These are phyloP conservation scores for Amniculicola lignicola DNA, from an alignment of 495 filamentous ascomycete genomes.

Conservation along the genomic window DNA sequence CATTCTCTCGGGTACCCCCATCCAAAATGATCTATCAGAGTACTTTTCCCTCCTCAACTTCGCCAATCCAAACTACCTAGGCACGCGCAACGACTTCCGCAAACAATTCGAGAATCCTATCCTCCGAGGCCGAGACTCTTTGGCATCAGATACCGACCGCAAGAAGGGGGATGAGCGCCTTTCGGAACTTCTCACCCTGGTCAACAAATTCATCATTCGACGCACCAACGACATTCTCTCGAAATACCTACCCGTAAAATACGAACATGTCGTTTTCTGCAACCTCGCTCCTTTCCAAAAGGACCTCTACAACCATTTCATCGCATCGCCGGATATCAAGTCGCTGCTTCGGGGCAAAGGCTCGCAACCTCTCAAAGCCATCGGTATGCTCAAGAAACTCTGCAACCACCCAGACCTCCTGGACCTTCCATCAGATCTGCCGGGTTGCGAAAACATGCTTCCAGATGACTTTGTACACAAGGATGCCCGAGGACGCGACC, in stretches of 20 bases:
- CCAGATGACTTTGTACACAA: constrained; percentile 88
- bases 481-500: constrained; percentile 81
- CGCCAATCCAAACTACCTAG: constrained; percentile 89
- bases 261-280: constrained; percentile 99
- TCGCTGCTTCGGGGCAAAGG: constrained; percentile 90
- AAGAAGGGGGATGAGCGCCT: constrained; percentile 83
- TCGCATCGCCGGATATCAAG: constrained; percentile 92
- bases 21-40: constrained; percentile 96
- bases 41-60: constrained; percentile 97
- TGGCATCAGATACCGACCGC: constrained; percentile 77
- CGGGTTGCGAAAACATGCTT: constrained; percentile 76
- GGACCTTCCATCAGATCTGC: constrained; percentile 77
- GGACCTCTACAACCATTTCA: constrained; percentile 92
- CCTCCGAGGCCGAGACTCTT: constrained; percentile 85
- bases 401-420: constrained; percentile 98
- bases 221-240: constrained; percentile 97
- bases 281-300: constrained; percentile 90
- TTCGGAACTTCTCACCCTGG: constrained; percentile 71
- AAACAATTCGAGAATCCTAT: constrained; percentile 95
- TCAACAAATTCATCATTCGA: constrained; percentile 99
- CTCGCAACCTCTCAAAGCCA: constrained; percentile 93
- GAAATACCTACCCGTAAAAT: constrained; percentile 97
- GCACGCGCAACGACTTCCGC: constrained; percentile 85
- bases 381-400: constrained; percentile 93
- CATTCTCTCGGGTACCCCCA: constrained; percentile 94